These are phyloP conservation scores for Nasturtium officinale DNA, from an alignment of 345 rosid genomes.

Conservation along the genomic window DNA sequence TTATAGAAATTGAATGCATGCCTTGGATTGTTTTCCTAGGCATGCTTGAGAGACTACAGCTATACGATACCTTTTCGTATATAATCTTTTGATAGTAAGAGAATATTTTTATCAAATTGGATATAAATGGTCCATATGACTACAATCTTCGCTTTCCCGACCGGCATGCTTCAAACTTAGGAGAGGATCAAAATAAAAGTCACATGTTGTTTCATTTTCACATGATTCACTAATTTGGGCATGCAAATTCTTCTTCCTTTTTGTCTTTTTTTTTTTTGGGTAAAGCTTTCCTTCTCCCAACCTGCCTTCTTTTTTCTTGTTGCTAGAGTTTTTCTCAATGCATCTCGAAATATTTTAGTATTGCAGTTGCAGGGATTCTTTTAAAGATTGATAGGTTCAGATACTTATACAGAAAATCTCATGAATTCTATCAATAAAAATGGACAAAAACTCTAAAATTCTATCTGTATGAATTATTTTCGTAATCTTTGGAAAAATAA, in stretches of 20 bases:
- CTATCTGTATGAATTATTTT: no score
- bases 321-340: not conserved
- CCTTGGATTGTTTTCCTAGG: not conserved
- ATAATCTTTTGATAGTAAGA: not conserved
- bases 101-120: not conserved
- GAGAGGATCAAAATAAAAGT: conserved; percentile 2
- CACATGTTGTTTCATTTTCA: conserved; percentile 23
- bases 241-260: conserved; percentile 10
- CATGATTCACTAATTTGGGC: conserved; percentile 14
- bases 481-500: not conserved
- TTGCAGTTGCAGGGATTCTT: not conserved
- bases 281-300: not conserved
- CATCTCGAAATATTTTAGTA: no score
- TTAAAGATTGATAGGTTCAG: not conserved
- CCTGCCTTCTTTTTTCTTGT: not conserved
- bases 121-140: conserved; percentile 22
- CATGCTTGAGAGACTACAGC: conserved; percentile 2
- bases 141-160: conserved; percentile 14
- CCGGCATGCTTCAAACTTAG: conserved; percentile 22
- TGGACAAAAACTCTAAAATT: no score
- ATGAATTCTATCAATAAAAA: not conserved
- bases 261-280: not conserved
- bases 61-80: not conserved
- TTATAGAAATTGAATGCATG: not conserved
- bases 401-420: not conserved